Evolutionary conservation across 345 rosid species (phyloP), one percentile per base, ranked within the genome.

Genomic region (Citrus unshiu): DNA sequence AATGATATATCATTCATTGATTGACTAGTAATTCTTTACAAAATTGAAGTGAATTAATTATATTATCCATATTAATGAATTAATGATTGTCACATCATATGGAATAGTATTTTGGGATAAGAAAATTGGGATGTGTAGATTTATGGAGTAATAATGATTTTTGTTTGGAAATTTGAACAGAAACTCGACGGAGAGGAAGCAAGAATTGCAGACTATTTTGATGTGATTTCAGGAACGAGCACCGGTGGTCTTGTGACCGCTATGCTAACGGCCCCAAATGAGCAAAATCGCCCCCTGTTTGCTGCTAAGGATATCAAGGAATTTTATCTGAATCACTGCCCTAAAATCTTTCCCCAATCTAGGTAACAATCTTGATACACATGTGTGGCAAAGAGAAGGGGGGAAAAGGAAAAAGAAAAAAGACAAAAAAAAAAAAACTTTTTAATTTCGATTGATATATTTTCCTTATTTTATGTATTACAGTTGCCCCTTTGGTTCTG

Each of bases 211-310:
- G 97, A 92, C 59, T 91, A 92, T 79, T 92, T 92, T 49, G 95
- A 92, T 61, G 90, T 91, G 49, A 83, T 92, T 6, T 77, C 92
- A 0, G 95, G 95, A 54, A 93, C 95, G 1, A 91, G 97, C 87
- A 91, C 94, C 0, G 95, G 97, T 0, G 95, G 97, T 37, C 89
- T 93, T 0, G 87, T 93, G 22, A 85, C 93, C 0, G 90, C 93
- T 57, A 93, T 93, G 97, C 81, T 93, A 4, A 83, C 92, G 0
- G 67, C 89, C 7, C 98, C 94, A 1, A 78, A 91, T 68, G 86
- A 87, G 35, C 25, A 84, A 19, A 86, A 90, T 27, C 89, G 94
- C 18, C 96, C 96, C 13, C 70, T 92, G 22, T 90, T 88, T 43
- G 90, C 91, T 3, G 94, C 93, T 63, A 85, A 87, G 62, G 98